Percentiles rank a stretch among this genome's conserved stretches.
Evolutionary conservation across 1,284 basidiomycete species (phyloP).

Genomic region (Ustilago hordei): DNA sequence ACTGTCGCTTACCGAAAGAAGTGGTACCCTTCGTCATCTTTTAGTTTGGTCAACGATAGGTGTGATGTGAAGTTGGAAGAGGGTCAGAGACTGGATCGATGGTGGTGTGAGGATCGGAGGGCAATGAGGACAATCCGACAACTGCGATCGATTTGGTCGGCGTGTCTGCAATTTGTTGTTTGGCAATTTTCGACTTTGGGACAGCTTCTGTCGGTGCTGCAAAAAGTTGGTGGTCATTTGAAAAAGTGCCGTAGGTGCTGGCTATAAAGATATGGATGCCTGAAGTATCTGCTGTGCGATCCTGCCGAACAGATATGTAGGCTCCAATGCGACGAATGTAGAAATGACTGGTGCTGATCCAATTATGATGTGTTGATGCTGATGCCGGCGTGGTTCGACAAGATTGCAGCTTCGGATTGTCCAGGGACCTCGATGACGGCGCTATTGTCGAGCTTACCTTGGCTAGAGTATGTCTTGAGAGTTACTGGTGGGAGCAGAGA

Average conservation of each 20-base stretch:
- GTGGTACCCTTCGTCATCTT: constrained; percentile 70
- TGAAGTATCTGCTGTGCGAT: not conserved
- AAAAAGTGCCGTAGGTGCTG: not conserved
- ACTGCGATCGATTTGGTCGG: constrained; percentile 12
- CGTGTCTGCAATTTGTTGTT: not conserved
- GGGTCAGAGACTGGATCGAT: constrained; percentile 26
- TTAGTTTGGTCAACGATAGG: constrained; percentile 16
- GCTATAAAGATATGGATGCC: not conserved
- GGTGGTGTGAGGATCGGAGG: not conserved
- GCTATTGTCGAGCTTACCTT: constrained; percentile 49
- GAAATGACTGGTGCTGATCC: not conserved
- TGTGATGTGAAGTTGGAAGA: not conserved
- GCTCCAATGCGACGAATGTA: not conserved
- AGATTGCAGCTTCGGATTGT: constrained; percentile 31
- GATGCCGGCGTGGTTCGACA: not conserved
- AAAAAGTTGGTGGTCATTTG: not conserved
- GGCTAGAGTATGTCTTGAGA: constrained; percentile 54
- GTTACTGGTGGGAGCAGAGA: constrained; percentile 51
- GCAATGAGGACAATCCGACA: constrained; percentile 29
- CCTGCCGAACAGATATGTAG: not conserved
- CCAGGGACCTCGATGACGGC: constrained; percentile 13
- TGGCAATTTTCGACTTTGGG: not conserved
- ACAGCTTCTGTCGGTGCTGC: not conserved
- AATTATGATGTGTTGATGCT: constrained; percentile 8
- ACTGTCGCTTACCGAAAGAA: constrained; percentile 70